A percentile compares a stretch with the other conserved stretches of the same genome.
Conservation (phyloP, 179 eudicot species). For the Dionaea muscipula region DNA sequence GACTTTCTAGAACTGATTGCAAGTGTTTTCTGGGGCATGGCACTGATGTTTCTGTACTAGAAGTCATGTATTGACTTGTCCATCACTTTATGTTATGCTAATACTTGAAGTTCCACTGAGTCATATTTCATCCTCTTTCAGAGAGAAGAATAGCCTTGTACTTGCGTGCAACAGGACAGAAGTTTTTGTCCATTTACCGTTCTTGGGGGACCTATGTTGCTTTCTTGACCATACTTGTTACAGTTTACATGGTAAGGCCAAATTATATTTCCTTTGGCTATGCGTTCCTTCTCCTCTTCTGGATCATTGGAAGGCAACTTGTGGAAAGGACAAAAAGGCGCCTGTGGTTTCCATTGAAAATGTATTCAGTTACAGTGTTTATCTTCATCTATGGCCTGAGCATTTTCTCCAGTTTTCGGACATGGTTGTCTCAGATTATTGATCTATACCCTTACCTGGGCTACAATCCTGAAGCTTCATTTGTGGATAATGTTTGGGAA, state of each 20-base stretch:
- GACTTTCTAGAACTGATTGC: no score
- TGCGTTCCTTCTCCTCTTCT: constrained; percentile 70
- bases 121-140: constrained; percentile 29
- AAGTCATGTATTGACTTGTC: no score
- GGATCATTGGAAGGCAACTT: constrained; percentile 96
- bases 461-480: constrained; percentile 49
- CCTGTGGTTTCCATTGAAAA: constrained; percentile 87
- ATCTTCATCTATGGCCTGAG: constrained; percentile 68
- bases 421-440: constrained; percentile 56
- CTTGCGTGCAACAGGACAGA: constrained; percentile 71
- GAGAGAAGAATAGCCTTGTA: constrained; percentile 86
- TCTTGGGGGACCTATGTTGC: constrained; percentile 94
- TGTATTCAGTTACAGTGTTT: constrained; percentile 61
- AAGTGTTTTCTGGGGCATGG: no score
- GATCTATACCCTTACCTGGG: constrained; percentile 61
- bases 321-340: constrained; percentile 75
- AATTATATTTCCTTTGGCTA: constrained; percentile 88
- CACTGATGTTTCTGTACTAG: no score
- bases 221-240: constrained; percentile 67
- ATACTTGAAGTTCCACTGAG: neutral
- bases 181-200: constrained; percentile 53
- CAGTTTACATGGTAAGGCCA: constrained; percentile 72
- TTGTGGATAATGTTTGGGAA: constrained; percentile 73
- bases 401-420: constrained; percentile 57
- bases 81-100: neutral